Conservation (phyloP, 2,329 filamentous ascomycete genomes). For the Nemania diffusa region DNA sequence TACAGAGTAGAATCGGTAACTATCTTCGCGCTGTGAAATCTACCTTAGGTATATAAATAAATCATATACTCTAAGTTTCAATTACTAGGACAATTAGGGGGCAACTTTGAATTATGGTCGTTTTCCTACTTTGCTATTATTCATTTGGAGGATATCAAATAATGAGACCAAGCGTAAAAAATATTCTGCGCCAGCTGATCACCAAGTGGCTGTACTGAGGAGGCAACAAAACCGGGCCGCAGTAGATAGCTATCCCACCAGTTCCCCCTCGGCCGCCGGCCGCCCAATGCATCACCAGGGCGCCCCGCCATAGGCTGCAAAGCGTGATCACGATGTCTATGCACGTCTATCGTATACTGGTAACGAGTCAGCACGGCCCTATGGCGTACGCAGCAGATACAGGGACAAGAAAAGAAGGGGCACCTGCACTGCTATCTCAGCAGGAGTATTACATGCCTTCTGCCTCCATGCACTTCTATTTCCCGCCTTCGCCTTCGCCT, state of each 20-base stretch:
- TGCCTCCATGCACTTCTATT: no score
- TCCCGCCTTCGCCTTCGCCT: no score
- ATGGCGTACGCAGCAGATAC: background rate
- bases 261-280: slow-evolving; percentile 20
- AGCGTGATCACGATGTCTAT: slow-evolving; percentile 19
- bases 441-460: background rate
- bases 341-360: slow-evolving; percentile 9
- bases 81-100: background rate
- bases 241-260: slow-evolving; percentile 19
- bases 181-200: background rate
- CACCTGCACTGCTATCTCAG: background rate
- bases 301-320: slow-evolving; percentile 24
- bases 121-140: background rate
- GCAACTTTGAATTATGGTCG: background rate
- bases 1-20: background rate
- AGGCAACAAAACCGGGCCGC: background rate
- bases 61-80: background rate
- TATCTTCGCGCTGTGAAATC: background rate
- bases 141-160: background rate
- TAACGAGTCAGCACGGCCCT: slow-evolving; percentile 15
- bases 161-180: background rate
- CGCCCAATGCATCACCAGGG: slow-evolving; percentile 7
- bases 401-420: background rate
- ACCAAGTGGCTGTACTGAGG: background rate
- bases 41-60: no score